Conservation (phyloP, 148 eudicot genomes). For the Cornus florida region DNA sequence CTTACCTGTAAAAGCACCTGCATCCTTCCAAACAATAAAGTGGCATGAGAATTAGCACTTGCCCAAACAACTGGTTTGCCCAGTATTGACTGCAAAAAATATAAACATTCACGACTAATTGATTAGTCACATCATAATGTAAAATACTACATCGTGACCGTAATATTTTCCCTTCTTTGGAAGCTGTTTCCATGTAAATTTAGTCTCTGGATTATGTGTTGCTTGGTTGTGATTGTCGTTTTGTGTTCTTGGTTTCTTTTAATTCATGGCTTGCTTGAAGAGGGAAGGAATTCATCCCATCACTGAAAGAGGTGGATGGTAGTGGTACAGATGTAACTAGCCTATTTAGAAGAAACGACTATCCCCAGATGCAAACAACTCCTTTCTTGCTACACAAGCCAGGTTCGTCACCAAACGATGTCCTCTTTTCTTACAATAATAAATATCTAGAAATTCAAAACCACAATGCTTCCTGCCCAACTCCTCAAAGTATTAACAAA, state of each 20-base stretch:
- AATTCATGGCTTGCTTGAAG: background rate
- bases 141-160: background rate
- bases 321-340: background rate
- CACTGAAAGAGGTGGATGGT: background rate
- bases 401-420: background rate
- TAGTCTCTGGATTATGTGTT: background rate
- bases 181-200: background rate
- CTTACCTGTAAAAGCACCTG: slow-evolving; percentile 98
- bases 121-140: too few species aligned
- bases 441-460: too few species aligned
- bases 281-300: background rate
- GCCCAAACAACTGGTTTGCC: slow-evolving; percentile 21
- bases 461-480: background rate
- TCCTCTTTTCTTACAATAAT: background rate
- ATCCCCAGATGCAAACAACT: background rate
- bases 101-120: background rate
- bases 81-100: background rate
- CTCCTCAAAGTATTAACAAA: too few species aligned
- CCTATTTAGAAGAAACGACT: background rate
- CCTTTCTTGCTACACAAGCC: background rate
- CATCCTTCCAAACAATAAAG: slow-evolving; percentile 86
- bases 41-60: slow-evolving; percentile 31
- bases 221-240: background rate
- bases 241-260: background rate
- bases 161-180: background rate